Evolutionary conservation across 495 filamentous ascomycete genomes (phyloP).

Genomic region (Penicillium coffeae): DNA sequence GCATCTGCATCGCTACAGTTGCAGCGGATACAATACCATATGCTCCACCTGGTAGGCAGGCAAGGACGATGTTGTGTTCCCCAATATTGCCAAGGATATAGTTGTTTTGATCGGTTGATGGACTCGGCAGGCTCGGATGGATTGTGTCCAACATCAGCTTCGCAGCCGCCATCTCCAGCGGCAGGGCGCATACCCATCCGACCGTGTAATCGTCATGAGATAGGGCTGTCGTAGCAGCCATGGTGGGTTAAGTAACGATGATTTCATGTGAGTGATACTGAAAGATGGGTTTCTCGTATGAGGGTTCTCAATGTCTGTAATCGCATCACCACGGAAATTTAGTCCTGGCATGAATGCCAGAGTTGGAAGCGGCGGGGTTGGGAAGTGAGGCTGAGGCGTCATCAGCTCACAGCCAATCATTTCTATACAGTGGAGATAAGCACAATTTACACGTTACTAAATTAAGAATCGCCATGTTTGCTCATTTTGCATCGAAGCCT

Average conservation of each 20-base stretch:
- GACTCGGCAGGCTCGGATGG: constrained; percentile 13
- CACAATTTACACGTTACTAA: too few relatives aligned
- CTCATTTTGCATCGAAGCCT: too few relatives aligned
- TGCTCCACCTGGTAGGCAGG: constrained; percentile 22
- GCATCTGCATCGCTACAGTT: constrained; percentile 30
- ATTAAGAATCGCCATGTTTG: too few relatives aligned
- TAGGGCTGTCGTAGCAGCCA: constrained; percentile 4
- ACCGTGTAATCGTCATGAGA: constrained; percentile 24
- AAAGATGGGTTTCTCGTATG: too few relatives aligned
- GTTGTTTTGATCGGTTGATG: constrained; percentile 27
- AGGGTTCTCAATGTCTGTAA: too few relatives aligned
- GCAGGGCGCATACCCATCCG: constrained; percentile 31
- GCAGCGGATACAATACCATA: constrained; percentile 21
- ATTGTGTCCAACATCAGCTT: constrained; percentile 32
- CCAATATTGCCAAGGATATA: constrained; percentile 33
- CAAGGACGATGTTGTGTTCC: constrained; percentile 31
- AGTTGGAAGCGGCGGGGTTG: too few relatives aligned
- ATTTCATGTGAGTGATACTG: too few relatives aligned
- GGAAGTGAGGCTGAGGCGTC: too few relatives aligned
- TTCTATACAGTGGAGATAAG: too few relatives aligned
- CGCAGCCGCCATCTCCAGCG: constrained; percentile 31
- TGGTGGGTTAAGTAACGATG: not conserved
- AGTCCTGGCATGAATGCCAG: too few relatives aligned
- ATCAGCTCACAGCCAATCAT: too few relatives aligned
- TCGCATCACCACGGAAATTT: too few relatives aligned